phyloP scores from a whole-genome alignment of 2,329 filamentous ascomycete species.

The Nemania sp. region DNA sequence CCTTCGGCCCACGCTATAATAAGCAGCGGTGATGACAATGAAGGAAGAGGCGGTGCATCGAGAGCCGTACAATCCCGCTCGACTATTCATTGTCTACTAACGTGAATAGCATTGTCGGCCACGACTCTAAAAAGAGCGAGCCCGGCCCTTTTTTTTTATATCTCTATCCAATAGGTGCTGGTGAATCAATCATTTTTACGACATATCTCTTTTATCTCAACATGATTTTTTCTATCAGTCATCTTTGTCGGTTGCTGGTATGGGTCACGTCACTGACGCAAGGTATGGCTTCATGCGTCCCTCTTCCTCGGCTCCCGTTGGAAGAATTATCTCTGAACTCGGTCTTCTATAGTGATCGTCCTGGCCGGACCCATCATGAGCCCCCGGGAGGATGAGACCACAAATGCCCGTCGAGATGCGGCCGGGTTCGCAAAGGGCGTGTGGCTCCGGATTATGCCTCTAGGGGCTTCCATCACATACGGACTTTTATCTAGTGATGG shows the following conservation, averaged over 20 bases:
- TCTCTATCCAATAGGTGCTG: too few relatives aligned
- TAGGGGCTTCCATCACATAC: conserved; percentile 45
- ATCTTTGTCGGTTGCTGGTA: conserved; percentile 14
- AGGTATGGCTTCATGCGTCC: conserved; percentile 1
- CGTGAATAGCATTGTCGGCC: conserved; percentile 1
- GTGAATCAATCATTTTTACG: too few relatives aligned
- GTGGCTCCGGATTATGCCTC: conserved; percentile 42
- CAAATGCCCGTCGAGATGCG: not conserved
- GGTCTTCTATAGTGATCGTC: conserved; percentile 3
- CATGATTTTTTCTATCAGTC: not conserved
- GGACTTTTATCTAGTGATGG: conserved; percentile 39
- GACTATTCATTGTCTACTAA: not conserved
- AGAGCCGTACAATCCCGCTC: conserved; percentile 2
- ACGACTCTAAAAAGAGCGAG: too few relatives aligned
- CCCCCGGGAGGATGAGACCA: not conserved
- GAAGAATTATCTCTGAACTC: not conserved
- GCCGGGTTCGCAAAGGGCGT: conserved; percentile 30
- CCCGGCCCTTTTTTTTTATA: not conserved
- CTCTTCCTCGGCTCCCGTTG: too few relatives aligned
- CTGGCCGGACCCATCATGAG: conserved; percentile 1
- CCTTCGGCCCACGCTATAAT: conserved; percentile 7
- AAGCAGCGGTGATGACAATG: not conserved
- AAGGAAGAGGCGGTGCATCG: too few relatives aligned
- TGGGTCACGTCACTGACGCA: conserved; percentile 11
- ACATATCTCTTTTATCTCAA: not conserved